These are phyloP conservation scores for Boechera divaricarpa DNA, from an alignment of 345 rosid genomes.

Conservation along the genomic window DNA sequence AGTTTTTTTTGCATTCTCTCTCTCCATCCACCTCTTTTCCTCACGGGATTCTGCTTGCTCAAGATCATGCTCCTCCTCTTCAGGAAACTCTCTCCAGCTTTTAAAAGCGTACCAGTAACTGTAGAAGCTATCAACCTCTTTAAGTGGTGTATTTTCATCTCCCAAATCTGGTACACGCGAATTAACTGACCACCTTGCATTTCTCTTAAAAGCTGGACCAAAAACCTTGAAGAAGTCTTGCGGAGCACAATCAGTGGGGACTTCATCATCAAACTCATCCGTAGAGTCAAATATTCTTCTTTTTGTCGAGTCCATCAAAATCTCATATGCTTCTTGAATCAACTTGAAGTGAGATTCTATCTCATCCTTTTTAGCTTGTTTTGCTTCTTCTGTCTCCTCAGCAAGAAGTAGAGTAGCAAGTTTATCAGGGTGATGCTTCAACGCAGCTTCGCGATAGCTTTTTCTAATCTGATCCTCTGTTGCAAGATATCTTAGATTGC, in stretches of 20 bases:
- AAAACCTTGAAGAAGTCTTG: constrained; percentile 95
- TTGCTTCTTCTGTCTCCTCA: constrained; percentile 85
- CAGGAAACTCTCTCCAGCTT: constrained; percentile 99
- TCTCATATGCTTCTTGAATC: constrained; percentile 92
- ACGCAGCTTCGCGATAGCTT: constrained; percentile 87
- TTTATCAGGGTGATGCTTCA: constrained; percentile 95
- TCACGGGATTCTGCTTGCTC: constrained; percentile 97
- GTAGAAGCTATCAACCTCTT: constrained; percentile 78
- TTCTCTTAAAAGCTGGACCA: constrained; percentile 94
- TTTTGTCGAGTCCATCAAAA: constrained; percentile 78
- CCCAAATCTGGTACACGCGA: constrained; percentile 78
- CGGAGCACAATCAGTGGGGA: constrained; percentile 83
- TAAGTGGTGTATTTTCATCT: constrained; percentile 62
- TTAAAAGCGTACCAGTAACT: constrained; percentile 83
- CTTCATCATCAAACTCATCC: constrained; percentile 95
- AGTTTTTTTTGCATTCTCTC: constrained; percentile 80
- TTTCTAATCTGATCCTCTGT: constrained; percentile 95
- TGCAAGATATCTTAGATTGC: constrained; percentile 90
- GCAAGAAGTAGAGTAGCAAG: constrained; percentile 84
- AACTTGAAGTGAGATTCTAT: constrained; percentile 86
- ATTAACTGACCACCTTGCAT: constrained; percentile 89
- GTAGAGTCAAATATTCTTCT: constrained; percentile 93
- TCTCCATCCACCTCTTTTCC: constrained; percentile 98
- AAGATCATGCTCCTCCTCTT: constrained; percentile 87
- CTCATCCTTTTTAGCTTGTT: constrained; percentile 85